These are phyloP conservation scores for Thoreauomyces humboldtii DNA, from an alignment of 192 early-diverging fungal genomes.

Conservation along the genomic window DNA sequence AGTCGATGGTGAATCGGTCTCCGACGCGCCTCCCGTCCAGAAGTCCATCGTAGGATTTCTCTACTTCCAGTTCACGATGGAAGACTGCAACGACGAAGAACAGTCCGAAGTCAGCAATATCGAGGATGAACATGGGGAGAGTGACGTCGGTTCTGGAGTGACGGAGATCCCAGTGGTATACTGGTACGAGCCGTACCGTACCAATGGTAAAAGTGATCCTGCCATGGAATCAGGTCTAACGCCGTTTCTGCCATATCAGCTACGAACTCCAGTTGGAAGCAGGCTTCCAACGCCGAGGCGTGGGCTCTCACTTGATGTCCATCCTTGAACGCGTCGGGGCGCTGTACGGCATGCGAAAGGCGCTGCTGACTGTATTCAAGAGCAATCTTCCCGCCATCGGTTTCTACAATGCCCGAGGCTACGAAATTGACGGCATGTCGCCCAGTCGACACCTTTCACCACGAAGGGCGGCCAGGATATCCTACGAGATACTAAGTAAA, in stretches of 20 bases:
- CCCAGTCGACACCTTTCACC: slow-evolving; percentile 54
- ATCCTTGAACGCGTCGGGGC: slow-evolving; percentile 52
- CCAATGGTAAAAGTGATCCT: too few species aligned
- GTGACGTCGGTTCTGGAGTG: slow-evolving; percentile 17
- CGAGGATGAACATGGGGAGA: neutral
- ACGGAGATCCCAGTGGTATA: slow-evolving; percentile 49
- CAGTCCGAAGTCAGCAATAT: neutral
- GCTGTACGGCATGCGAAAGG: slow-evolving; percentile 54
- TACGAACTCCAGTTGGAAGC: slow-evolving; percentile 63
- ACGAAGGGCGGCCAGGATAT: slow-evolving; percentile 50
- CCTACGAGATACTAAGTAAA: slow-evolving; percentile 69
- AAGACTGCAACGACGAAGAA: slow-evolving; percentile 51
- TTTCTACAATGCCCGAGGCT: slow-evolving; percentile 63
- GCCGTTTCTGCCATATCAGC: too few species aligned
- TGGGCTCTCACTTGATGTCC: slow-evolving; percentile 58
- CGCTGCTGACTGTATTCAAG: slow-evolving; percentile 71
- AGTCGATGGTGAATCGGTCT: too few species aligned
- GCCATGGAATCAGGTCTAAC: too few species aligned
- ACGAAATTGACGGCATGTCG: slow-evolving; percentile 61
- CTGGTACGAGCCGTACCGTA: slow-evolving; percentile 47
- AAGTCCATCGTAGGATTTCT: slow-evolving; percentile 52
- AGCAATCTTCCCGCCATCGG: slow-evolving; percentile 58
- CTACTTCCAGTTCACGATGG: slow-evolving; percentile 62
- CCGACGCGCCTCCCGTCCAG: too few species aligned
- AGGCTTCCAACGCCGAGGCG: slow-evolving; percentile 43